A percentile compares a stretch with the other conserved stretches of the same genome.
These are phyloP conservation scores for Whalleya microplaca DNA, from an alignment of 2,329 filamentous ascomycete genomes.

Conservation along the genomic window DNA sequence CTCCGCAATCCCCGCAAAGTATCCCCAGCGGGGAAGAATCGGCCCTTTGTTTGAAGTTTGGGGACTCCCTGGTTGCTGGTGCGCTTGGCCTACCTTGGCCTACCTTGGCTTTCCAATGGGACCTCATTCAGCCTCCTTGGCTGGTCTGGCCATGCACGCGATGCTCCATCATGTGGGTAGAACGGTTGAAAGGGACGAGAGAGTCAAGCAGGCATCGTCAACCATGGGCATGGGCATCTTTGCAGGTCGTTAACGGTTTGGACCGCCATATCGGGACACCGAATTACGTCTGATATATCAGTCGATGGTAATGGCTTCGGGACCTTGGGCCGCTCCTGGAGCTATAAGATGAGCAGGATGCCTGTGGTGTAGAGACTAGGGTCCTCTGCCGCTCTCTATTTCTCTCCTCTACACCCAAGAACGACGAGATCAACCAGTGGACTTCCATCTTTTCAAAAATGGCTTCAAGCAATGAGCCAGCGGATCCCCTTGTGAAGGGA, in stretches of 20 bases:
- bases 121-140: constrained; percentile 9
- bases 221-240: neutral
- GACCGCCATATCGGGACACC: constrained; percentile 1
- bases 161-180: constrained; percentile 15
- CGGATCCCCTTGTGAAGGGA: constrained; percentile 70
- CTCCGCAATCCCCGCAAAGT: constrained; percentile 4
- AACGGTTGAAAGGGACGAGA: neutral
- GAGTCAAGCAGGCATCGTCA: neutral
- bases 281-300: neutral
- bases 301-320: neutral
- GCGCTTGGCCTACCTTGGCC: constrained; percentile 17
- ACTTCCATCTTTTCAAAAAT: constrained; percentile 16
- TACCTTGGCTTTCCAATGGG: constrained; percentile 15
- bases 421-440: neutral
- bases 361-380: neutral
- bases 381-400: neutral
- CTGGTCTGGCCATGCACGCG: constrained; percentile 10
- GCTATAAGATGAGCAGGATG: constrained; percentile 8
- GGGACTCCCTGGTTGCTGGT: constrained; percentile 5
- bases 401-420: neutral
- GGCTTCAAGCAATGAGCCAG: constrained; percentile 38
- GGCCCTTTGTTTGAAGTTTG: constrained; percentile 6
- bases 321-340: neutral
- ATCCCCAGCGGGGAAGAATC: constrained; percentile 1
- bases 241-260: neutral